Evolutionary conservation across 1,284 basidiomycete species (phyloP), one percentile per base, ranked within the genome.

Genomic region (Cutaneotrichosporon mucoides): DNA sequence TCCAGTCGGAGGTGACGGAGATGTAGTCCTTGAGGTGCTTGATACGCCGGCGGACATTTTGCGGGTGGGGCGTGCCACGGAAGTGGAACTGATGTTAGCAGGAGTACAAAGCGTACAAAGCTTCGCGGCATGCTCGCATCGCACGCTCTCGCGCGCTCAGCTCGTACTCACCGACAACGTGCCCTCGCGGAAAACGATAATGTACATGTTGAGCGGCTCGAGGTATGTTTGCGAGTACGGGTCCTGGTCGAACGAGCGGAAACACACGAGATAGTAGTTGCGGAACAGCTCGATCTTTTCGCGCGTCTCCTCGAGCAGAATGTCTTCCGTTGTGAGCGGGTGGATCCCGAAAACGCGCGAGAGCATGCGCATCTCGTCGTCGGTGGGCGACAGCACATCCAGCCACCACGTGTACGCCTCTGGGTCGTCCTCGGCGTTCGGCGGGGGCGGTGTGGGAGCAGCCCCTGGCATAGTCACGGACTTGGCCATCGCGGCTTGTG

Each of bases 1-100:
- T 99, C 96, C 96, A 99, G 79, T 99, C 96, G 4, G 93, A 96
- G 0, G 96, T 98, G 67, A 99, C 96, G 65, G 86, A 90, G 79
- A 99, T 99, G 80, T 98, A 99, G 81, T 99, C 96, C 75, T 96
- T 97, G 65, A 99, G 88, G 77, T 99, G 96, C 81, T 98, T 98
- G 77, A 99, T 99, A 38, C 96, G 90, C 43, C 95, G 84, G 10
- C 96, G 89, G 38, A 99, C 96, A 75, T 96, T 98, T 73, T 97
- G 93, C 2, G 96, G 94, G 73, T 99, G 96, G 0, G 96, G 92
- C 0, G 96, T 98, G 11, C 91, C 90, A 38, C 92, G 84, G 84
- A 97, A 99, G 78, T 99, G 96, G 83, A 99, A 99, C 86, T 94
- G 73, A 1, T 3, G 53, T 55, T 4, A 52, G 53, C 3, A 54